Evolutionary conservation across 2,329 filamentous ascomycete genomes (phyloP), one percentile per base, ranked within the genome.

Genomic region (Aspergillus latus): DNA sequence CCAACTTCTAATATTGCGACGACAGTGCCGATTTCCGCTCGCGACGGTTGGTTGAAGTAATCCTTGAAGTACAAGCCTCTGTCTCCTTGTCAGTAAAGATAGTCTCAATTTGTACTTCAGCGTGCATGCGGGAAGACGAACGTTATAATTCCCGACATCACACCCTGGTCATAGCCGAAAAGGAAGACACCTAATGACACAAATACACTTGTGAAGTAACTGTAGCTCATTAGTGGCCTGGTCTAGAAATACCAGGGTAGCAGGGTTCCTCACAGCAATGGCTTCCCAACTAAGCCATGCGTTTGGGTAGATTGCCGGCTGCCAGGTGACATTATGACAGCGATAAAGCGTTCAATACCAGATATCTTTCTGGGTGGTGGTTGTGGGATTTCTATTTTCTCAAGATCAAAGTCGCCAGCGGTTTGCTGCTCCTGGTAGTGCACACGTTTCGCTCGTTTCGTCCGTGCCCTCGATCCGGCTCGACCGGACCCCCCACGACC

Each of bases 1-100:
- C 94, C 94, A 52, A 97, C 80, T 76, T 97, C 93, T 57, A 99
- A 83, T 66, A 99, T 97, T 63, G 94, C 93, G 56, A 99, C 94
- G 88, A 97, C 97, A 29, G 92, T 97, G 58, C 93, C 94, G 57
- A 99, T 87, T 72, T 96, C 86, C 46, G 92, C 90, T 66, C 85
- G 84, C 26, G 90, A 88, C 16, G 94, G 94, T 66, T 97, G 86
- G 67, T 92, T 82, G 76, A 99, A 97, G 74, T 96, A 96, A 71
- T 92, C 86, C 73, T 88, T 90, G 73, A 99, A 99, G 73, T 88
- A 89, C 8, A 85, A 82, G 61, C 92, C 92, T 56, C 92, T 97
- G 54, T 26, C 36, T 28, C 55, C 15, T 13, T 42, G 59, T 67
- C 55, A 66, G 63, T 59, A 47, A 29, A 37, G 15, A 34, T 36